Conservation (phyloP, 1,139 yeast species). For the Debaryomycetaceae sp. region DNA sequence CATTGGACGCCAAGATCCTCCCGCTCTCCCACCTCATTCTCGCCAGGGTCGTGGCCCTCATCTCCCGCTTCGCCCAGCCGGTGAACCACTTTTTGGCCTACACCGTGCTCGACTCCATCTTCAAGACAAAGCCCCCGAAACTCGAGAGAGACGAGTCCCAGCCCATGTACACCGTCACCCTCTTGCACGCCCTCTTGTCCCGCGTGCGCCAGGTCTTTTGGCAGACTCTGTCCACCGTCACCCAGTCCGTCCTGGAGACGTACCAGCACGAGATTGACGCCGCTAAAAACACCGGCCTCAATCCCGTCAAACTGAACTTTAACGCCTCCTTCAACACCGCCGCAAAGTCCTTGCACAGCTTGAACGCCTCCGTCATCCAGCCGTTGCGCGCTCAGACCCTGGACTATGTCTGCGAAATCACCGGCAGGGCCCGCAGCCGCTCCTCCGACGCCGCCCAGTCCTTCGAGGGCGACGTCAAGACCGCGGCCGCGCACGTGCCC, state of each 20-base stretch:
- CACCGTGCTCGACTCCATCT: neutral
- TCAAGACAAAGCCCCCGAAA: neutral
- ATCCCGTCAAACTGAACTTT: slow-evolving; percentile 16
- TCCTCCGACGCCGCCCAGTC: slow-evolving; percentile 3
- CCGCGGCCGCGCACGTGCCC: too few species aligned
- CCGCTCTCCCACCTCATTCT: neutral
- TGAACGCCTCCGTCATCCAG: slow-evolving; percentile 27
- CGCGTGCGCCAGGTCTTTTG: neutral
- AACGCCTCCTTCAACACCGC: slow-evolving; percentile 28
- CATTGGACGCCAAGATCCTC: slow-evolving; percentile 7
- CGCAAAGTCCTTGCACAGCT: slow-evolving; percentile 20
- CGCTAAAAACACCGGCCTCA: slow-evolving; percentile 4
- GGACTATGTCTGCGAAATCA: slow-evolving; percentile 25
- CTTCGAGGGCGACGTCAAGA: too few species aligned
- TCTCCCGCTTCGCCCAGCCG: neutral
- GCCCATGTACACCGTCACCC: neutral
- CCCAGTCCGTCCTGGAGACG: slow-evolving; percentile 22
- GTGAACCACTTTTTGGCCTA: neutral
- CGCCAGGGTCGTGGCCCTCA: neutral
- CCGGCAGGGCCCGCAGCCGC: slow-evolving; percentile 15
- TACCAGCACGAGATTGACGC: slow-evolving; percentile 23
- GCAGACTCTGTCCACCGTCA: neutral
- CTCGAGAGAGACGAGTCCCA: neutral
- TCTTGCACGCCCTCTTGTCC: neutral
- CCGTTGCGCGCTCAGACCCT: slow-evolving; percentile 34